Base-by-base conservation (phyloP, 305 asterid genomes). In the Fraxinus sp. region DNA sequence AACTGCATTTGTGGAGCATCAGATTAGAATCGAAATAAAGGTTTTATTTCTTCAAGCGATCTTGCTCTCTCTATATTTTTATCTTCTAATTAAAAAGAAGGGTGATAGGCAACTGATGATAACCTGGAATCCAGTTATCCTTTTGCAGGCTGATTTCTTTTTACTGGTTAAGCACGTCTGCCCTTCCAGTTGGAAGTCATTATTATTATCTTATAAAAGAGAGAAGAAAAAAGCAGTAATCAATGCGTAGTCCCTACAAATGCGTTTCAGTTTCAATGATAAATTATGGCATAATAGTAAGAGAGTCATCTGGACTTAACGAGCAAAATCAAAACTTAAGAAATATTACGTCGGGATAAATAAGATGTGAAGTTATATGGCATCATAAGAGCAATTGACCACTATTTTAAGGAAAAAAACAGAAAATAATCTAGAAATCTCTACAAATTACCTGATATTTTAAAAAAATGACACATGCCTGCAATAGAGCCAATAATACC, bases 71-170 rank as follows among this genome's bases (percentile, higher is more conserved):
- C 73, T 20, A 20, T 59, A 64, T 35, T 24, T 30, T 32, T 5
- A 71, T 66, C 74, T 66, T 66, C 74, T 24, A 8, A 28, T 66
- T 30, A 32, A 71, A 71, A 2, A 0, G 41, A 71, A 26, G 37
- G 16, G n/a, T 52, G 74, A 71, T 10, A 44, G 84, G 37, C 11
- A 44, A 73, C 18, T 52, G 57, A 57, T 70, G 83, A 83, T 84
- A 55, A 96, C 99, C 99, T 96, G 98, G 88, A 96, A 88, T 85
- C 97, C 89, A n/a, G 94, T 92, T 78, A 96, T 91, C 89, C 98
- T 90, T 91, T 88, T 96, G 92, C 91, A 87, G 33, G 91, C 86
- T 2, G 97, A 85, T 89, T 94, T 96, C 95, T 89, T 94, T 87
- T 94, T 94, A 78, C 83, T 87, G 85, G 88, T 74, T 84, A 94